Evolutionary conservation across 169 alveolate species (phyloP).

Genomic region (Plasmodium cynomolgi): DNA sequence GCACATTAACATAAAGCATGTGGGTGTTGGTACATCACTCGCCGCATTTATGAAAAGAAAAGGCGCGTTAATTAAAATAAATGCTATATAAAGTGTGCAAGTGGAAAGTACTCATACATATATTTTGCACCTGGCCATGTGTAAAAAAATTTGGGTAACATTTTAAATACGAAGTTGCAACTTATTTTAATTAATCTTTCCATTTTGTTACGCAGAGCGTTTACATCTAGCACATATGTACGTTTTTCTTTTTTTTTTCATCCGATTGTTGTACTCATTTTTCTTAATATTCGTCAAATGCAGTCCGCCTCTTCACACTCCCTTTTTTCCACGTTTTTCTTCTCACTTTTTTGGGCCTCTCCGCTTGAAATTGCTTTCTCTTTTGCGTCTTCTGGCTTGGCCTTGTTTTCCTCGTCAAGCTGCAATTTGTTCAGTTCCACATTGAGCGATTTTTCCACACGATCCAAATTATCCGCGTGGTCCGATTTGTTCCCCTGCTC

Average conservation of each 20-base stretch:
- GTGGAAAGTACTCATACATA: background rate
- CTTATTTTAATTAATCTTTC: background rate
- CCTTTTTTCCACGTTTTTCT: background rate
- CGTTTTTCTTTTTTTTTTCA: background rate
- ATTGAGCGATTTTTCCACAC: background rate
- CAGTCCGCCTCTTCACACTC: conserved; percentile 3
- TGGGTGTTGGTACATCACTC: background rate
- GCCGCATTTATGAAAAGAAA: background rate
- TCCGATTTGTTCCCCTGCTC: conserved; percentile 16
- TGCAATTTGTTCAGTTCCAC: background rate
- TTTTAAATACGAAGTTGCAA: background rate
- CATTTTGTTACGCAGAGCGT: background rate
- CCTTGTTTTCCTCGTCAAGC: background rate
- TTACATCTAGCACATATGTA: background rate
- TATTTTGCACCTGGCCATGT: background rate
- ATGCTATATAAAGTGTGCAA: background rate
- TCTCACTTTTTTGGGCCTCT: background rate
- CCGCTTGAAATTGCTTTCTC: background rate
- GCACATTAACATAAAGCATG: background rate
- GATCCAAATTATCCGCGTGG: background rate
- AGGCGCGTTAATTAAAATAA: background rate
- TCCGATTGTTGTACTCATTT: background rate
- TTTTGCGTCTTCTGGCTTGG: conserved; percentile 12
- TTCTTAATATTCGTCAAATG: background rate
- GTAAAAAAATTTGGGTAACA: background rate